A percentile compares a stretch with the other conserved stretches of the same genome.
These are phyloP conservation scores for Candida oleophila DNA, from an alignment of 805 yeast genomes.

Conservation along the genomic window DNA sequence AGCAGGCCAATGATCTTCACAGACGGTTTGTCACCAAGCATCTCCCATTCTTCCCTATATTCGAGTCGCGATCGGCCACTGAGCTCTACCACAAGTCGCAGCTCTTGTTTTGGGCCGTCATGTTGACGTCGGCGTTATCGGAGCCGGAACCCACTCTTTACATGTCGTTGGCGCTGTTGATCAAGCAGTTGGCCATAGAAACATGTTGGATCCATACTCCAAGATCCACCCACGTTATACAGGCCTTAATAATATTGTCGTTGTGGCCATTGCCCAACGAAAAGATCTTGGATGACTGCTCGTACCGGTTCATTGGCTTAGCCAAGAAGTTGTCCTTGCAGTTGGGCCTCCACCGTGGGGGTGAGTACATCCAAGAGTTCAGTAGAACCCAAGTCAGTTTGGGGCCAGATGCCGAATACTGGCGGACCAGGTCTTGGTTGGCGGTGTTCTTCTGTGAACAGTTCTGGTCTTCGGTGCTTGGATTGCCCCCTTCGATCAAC, in stretches of 20 bases:
- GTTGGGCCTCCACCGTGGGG: conserved; percentile 82
- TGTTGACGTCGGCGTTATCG: conserved; percentile 79
- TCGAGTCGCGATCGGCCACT: conserved; percentile 66
- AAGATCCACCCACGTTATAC: conserved; percentile 89
- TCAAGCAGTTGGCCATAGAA: conserved; percentile 84
- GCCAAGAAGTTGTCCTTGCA: conserved; percentile 85
- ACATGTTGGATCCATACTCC: conserved; percentile 94
- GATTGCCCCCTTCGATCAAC: conserved; percentile 82
- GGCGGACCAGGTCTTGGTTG: conserved; percentile 94
- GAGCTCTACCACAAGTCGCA: conserved; percentile 83
- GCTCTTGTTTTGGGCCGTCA: conserved; percentile 85
- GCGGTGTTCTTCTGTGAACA: conserved; percentile 87
- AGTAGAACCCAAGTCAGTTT: conserved; percentile 84
- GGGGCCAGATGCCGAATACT: conserved; percentile 82
- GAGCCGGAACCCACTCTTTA: conserved; percentile 87
- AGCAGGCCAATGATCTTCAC: conserved; percentile 73
- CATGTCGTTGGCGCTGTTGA: conserved; percentile 68
- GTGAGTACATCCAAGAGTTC: conserved; percentile 86
- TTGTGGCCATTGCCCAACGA: conserved; percentile 94
- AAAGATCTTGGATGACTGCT: conserved; percentile 87
- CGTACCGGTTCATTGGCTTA: conserved; percentile 82
- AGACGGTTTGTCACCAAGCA: conserved; percentile 62
- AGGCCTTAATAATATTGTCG: conserved; percentile 79
- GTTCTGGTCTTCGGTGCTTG: conserved; percentile 84
- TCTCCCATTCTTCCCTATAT: conserved; percentile 77